These are phyloP conservation scores for Fraxinus ornus DNA, from an alignment of 305 asterid species.

Conservation along the genomic window DNA sequence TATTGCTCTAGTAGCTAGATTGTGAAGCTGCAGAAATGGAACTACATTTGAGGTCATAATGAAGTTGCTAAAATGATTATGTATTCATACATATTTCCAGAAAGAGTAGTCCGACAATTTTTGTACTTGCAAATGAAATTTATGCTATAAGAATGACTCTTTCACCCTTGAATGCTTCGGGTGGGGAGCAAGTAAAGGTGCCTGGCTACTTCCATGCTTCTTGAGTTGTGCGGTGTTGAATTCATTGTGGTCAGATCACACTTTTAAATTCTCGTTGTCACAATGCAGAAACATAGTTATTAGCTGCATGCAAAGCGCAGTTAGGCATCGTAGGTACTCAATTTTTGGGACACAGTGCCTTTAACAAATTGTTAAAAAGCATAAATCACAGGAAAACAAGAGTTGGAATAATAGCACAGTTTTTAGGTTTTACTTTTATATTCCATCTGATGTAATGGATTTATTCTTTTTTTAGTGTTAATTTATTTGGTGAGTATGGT, in stretches of 20 bases:
- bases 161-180: neutral
- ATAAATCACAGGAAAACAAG: neutral
- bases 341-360: neutral
- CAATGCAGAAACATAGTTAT: neutral
- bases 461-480: neutral
- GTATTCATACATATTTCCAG: neutral
- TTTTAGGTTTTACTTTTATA: neutral
- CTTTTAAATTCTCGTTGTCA: neutral
- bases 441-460: neutral
- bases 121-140: neutral
- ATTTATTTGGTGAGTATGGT: neutral
- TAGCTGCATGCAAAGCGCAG: neutral
- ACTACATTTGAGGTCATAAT: neutral
- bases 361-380: neutral
- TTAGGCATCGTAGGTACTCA: neutral
- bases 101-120: neutral
- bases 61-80: neutral
- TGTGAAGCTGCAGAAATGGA: constrained; percentile 2
- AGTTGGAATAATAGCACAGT: neutral
- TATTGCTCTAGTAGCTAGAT: neutral
- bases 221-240: neutral
- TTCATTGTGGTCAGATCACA: neutral
- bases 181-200: neutral
- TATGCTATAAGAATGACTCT: neutral
- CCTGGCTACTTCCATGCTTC: neutral